Conservation (phyloP, 805 yeast genomes). For the Spathaspora gorwiae region DNA sequence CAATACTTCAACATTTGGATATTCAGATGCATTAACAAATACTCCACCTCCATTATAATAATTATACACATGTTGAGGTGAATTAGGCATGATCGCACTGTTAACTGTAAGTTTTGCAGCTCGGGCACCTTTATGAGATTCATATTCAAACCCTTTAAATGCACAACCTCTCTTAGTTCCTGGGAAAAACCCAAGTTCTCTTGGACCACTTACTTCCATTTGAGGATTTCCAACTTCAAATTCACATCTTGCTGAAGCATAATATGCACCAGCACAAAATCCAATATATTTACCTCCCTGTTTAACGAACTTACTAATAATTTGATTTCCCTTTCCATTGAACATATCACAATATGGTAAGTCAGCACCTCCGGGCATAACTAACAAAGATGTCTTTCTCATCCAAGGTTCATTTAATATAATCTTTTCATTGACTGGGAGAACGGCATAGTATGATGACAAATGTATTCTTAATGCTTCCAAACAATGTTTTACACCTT, state of each 20-base stretch:
- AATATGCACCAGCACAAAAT: constrained; percentile 95
- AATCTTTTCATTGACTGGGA: constrained; percentile 58
- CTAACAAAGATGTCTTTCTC: constrained; percentile 69
- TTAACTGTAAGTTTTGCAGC: constrained; percentile 48
- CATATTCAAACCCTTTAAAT: constrained; percentile 73
- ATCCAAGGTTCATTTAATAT: constrained; percentile 85
- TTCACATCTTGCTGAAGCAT: constrained; percentile 68
- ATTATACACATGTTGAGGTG: constrained; percentile 22
- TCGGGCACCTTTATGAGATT: constrained; percentile 69
- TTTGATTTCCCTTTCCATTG: constrained; percentile 62
- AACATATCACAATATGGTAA: constrained; percentile 73
- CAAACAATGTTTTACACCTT: constrained; percentile 77
- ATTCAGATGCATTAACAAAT: constrained; percentile 69
- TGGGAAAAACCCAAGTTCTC: constrained; percentile 80
- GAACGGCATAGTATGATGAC: constrained; percentile 86
- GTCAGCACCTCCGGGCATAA: constrained; percentile 97
- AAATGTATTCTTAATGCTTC: constrained; percentile 70
- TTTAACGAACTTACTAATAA: constrained; percentile 59
- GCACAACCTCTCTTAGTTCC: constrained; percentile 84
- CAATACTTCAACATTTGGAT: constrained; percentile 60
- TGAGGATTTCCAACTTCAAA: constrained; percentile 70
- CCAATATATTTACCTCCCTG: constrained; percentile 84
- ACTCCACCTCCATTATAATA: constrained; percentile 91
- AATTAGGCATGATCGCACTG: constrained; percentile 22
- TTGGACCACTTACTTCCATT: constrained; percentile 78